Evolutionary conservation across 345 rosid species (phyloP), one percentile per base, ranked within the genome.

Genomic region (Eucalyptus urophylla): DNA sequence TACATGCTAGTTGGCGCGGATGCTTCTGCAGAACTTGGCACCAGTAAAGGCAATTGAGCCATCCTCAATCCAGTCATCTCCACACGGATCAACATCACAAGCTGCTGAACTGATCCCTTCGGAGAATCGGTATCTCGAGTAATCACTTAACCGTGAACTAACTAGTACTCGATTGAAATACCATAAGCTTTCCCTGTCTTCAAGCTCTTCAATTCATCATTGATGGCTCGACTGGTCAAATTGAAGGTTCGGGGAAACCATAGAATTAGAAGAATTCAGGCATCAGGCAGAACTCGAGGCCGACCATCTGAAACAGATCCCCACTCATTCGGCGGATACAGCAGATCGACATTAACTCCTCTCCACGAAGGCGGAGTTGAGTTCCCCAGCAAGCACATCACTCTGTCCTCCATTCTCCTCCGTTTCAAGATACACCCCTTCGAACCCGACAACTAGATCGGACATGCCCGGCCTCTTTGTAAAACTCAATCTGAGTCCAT

Each of bases 341-440:
- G 72, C 37, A 65, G 72, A n/a, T 11, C 15, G 25, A 47, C 29
- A 44, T 31, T 17, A 19, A 8, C 33, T 14, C 47, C 47, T 50
- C 22, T 49, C 89, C 27, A 45, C 14, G 47, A 44, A 53, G 91
- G 3, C 29, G 5, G 21, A 60, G 72, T 53, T 47, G 89, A 65
- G 31, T 29, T 91, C 21, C 92, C 90, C 49, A 91, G 51, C 81
- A 91, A 65, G 47, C 89, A 91, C 87, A 91, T 50, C 49, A 80
- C 13, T 37, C 83, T 76, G 19, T 65, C 72, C 37, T 29, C 72
- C 72, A 14, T 65, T 65, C 27, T 86, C 49, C 69, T 87, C 86
- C 1, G 88, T 45, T 45, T 90, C 89, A 14, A 80, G 11, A 81
- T 87, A 90, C 25, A 45, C 24, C 86, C 92, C 90, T 50, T 87